Evolutionary conservation across 208 protist species (phyloP), one percentile per base, ranked within the genome.

Genomic region (Crithidia sp.): DNA sequence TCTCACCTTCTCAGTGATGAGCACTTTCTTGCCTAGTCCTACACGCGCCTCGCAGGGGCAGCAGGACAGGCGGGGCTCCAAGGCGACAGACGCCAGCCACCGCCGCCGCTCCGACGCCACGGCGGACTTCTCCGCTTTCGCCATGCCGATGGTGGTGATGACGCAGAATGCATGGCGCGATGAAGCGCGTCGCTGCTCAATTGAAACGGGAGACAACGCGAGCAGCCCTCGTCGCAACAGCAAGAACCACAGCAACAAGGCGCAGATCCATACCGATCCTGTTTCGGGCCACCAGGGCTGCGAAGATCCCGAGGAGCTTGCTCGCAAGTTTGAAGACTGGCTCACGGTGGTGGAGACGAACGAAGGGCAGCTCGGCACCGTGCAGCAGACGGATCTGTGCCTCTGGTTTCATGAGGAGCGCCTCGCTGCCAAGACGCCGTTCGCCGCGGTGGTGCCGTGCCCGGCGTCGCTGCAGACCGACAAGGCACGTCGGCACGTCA

Each of bases 401-500:
- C 71, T 77, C 16, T 94, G 89, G 89, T 94, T 79, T 62, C 83
- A 89, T 43, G 62, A 80, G 19, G 84, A 91, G 43, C 57, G 43
- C 7, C 70, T 94, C 17, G 70, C 81, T 0, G 67, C 55, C 19
- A 79, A 81, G 72, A 91, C 89, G 12, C 86, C 86, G 2, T 94
- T 91, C 59, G 72, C 81, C 8, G 89, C 86, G 3, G 67, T 94
- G 55, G 82, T 89, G 16, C 86, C 86, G 7, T 94, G 81, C 71
- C 62, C 52, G 16, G 82, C 76, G 36, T 76, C 76, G 8, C 43
- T 71, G 2, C 78, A 76, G 16, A 76, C 76, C 17, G 59, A 65
- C 40, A 67, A 83, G 45, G 80, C 79, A 16, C 56, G 66, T 43
- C 40, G 45, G 19, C 66, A 60, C n/a, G 57, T 86, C n/a, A 65